Percentiles rank a stretch among this genome's conserved stretches.
These are phyloP conservation scores for Cryptococcus depauperatus DNA, from an alignment of 1,284 basidiomycete species.

Conservation along the genomic window DNA sequence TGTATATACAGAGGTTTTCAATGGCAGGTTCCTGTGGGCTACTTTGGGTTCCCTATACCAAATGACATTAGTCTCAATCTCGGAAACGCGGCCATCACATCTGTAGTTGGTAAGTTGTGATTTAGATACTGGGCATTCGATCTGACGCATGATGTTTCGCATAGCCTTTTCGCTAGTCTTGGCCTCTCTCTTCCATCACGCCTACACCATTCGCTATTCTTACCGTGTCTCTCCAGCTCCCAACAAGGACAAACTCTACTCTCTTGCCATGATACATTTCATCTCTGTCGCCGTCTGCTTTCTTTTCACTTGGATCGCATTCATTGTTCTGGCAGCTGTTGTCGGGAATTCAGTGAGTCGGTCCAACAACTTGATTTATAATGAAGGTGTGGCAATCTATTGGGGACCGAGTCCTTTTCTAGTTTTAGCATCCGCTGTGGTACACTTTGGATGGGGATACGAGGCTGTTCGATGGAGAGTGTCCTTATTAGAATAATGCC, in stretches of 20 bases:
- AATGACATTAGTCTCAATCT: constrained; percentile 24
- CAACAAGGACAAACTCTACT: constrained; percentile 30
- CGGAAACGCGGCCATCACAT: constrained; percentile 21
- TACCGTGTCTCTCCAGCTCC: constrained; percentile 22
- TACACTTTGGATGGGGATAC: constrained; percentile 34
- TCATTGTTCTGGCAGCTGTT: constrained; percentile 31
- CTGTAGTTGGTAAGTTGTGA: constrained; percentile 13
- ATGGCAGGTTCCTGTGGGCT: constrained; percentile 25
- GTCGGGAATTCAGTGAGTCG: constrained; percentile 22
- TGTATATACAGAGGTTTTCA: constrained; percentile 30
- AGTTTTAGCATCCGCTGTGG: constrained; percentile 27
- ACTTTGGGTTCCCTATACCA: constrained; percentile 32
- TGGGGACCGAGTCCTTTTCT: constrained; percentile 32
- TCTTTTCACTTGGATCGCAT: constrained; percentile 32
- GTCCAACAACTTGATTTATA: constrained; percentile 14
- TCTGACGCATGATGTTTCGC: neutral
- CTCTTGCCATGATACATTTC: constrained; percentile 25
- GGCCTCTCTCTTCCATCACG: constrained; percentile 22
- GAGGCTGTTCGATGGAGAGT: constrained; percentile 35
- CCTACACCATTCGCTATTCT: constrained; percentile 32
- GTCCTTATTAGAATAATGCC: constrained; percentile 3
- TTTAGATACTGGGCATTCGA: neutral
- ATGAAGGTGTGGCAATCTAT: constrained; percentile 19
- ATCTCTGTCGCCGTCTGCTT: constrained; percentile 27
- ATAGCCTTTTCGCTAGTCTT: constrained; percentile 28